A percentile compares a stretch with the other conserved stretches of the same genome.
Conservation (phyloP, 768 basidiomycete species). For the Boletellus ananas region DNA sequence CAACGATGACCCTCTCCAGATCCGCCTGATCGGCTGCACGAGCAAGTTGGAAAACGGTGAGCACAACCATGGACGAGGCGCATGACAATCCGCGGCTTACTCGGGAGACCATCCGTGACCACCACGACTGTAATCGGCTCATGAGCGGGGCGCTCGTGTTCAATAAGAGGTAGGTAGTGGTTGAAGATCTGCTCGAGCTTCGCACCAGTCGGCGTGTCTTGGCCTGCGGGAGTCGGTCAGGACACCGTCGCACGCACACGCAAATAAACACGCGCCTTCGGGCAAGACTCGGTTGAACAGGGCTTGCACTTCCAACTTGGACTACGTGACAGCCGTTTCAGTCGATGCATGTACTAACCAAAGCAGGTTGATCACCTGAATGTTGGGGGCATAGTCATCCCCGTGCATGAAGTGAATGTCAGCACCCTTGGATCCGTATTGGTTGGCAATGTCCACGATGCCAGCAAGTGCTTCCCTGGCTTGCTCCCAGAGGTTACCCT, state of each 20-base stretch:
- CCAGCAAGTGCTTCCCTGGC: slow-evolving; percentile 41
- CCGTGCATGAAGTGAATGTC: slow-evolving; percentile 44
- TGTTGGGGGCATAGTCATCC: slow-evolving; percentile 26
- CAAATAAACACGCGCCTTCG: slow-evolving; percentile 13
- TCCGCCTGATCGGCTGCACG: not conserved
- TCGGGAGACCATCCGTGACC: slow-evolving; percentile 40
- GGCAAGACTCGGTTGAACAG: slow-evolving; percentile 27
- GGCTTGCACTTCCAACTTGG: slow-evolving; percentile 16
- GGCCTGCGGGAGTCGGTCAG: slow-evolving; percentile 9
- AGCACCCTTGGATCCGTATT: slow-evolving; percentile 36
- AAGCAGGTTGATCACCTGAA: slow-evolving; percentile 16
- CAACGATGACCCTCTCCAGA: slow-evolving; percentile 22
- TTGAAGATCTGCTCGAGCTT: slow-evolving; percentile 36
- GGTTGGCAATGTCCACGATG: slow-evolving; percentile 35
- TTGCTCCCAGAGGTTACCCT: slow-evolving; percentile 37
- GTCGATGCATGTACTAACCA: not conserved
- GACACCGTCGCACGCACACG: not conserved
- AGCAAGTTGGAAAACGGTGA: not conserved
- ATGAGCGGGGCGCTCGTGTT: slow-evolving; percentile 25
- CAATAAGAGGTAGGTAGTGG: slow-evolving; percentile 34
- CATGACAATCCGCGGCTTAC: slow-evolving; percentile 20
- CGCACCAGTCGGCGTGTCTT: slow-evolving; percentile 38
- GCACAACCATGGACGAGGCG: not conserved
- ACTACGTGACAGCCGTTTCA: slow-evolving; percentile 11
- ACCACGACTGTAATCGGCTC: slow-evolving; percentile 36